Percentiles rank a stretch among this genome's conserved stretches.
These are phyloP conservation scores for Seiridium cupressi DNA, from an alignment of 2,329 filamentous ascomycete species.

Conservation along the genomic window DNA sequence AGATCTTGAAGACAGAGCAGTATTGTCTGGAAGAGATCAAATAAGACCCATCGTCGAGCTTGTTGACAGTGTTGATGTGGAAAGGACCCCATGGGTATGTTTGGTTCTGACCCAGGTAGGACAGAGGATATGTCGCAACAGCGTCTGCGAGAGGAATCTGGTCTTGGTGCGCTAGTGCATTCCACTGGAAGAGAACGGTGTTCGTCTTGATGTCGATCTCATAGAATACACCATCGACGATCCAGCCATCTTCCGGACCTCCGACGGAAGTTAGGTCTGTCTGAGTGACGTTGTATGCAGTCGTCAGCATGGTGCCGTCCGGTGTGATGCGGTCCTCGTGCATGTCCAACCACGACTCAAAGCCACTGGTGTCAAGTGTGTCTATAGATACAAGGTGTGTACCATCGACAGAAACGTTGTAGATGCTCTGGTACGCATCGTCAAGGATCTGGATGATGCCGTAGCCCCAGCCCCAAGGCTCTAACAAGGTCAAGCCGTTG, in stretches of 20 bases:
- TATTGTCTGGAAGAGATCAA: constrained; percentile 22
- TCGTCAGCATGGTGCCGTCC: constrained; percentile 26
- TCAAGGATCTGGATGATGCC: constrained; percentile 29
- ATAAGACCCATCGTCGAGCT: constrained; percentile 23
- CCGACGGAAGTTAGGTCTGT: constrained; percentile 28
- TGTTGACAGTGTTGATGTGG: constrained; percentile 25
- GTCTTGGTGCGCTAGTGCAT: constrained; percentile 32
- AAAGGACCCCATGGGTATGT: constrained; percentile 23
- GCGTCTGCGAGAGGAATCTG: constrained; percentile 22
- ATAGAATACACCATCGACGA: constrained; percentile 34
- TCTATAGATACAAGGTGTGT: not conserved
- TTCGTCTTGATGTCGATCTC: constrained; percentile 39
- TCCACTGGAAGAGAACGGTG: constrained; percentile 39
- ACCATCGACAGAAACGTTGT: constrained; percentile 16
- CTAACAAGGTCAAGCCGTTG: constrained; percentile 21
- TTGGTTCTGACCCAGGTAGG: constrained; percentile 16
- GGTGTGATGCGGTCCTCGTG: constrained; percentile 30
- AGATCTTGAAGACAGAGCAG: constrained; percentile 21
- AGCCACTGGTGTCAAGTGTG: not conserved
- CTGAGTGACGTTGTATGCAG: constrained; percentile 26
- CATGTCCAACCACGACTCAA: constrained; percentile 23
- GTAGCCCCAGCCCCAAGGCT: constrained; percentile 27
- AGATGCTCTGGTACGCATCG: constrained; percentile 23
- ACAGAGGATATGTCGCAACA: constrained; percentile 15
- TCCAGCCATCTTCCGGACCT: constrained; percentile 29